Evolutionary conservation across 306 rosid genomes (phyloP).

Genomic region (Cucumis melo): DNA sequence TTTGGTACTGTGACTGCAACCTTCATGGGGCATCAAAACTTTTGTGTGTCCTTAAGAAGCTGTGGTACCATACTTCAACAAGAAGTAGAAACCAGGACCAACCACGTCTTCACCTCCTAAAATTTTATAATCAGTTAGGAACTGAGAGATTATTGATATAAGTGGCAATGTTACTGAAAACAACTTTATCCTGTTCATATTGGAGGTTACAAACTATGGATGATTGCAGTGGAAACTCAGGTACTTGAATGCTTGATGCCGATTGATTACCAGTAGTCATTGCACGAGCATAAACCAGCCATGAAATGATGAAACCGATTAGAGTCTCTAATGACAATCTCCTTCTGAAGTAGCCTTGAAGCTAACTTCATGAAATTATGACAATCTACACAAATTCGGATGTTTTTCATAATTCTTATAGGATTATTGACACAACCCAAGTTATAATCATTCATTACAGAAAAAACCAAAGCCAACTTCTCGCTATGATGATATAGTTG

Average conservation of each 20-base stretch:
- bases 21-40: background rate
- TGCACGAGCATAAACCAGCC: slow-evolving; percentile 58
- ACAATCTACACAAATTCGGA: slow-evolving; percentile 83
- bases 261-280: slow-evolving; percentile 56
- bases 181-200: background rate
- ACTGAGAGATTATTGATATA: background rate
- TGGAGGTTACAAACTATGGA: background rate
- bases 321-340: slow-evolving; percentile 76
- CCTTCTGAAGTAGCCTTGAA: slow-evolving; percentile 42
- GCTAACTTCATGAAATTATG: slow-evolving; percentile 82
- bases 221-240: background rate
- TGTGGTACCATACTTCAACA: background rate
- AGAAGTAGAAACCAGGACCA: background rate
- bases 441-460: slow-evolving; percentile 41
- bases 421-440: slow-evolving; percentile 20
- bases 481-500: slow-evolving; percentile 72
- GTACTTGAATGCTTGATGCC: background rate
- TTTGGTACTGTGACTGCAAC: background rate
- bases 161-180: background rate
- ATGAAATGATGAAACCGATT: slow-evolving; percentile 79
- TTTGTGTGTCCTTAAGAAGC: background rate
- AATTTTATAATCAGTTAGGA: background rate
- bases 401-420: slow-evolving; percentile 74
- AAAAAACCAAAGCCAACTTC: slow-evolving; percentile 72
- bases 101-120: background rate